These are phyloP conservation scores for Claviceps sp. DNA, from an alignment of 2,329 filamentous ascomycete genomes.

Conservation along the genomic window DNA sequence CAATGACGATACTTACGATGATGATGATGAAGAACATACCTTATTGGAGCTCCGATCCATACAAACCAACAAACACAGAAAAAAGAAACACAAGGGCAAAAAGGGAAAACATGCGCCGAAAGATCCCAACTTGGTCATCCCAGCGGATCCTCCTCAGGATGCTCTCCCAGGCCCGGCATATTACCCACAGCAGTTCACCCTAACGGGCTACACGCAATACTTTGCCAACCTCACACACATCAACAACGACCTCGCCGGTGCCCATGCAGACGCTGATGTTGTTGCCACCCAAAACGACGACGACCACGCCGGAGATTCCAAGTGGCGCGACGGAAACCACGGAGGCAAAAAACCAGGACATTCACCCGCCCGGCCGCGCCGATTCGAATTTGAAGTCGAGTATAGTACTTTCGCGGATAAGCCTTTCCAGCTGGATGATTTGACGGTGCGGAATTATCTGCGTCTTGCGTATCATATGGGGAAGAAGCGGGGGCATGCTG, in stretches of 20 bases:
- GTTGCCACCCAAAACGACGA: constrained; percentile 7
- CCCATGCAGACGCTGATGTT: too few relatives aligned
- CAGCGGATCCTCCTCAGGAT: constrained; percentile 57
- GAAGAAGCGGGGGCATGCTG: constrained; percentile 9
- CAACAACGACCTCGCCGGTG: constrained; percentile 48
- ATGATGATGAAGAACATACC: constrained; percentile 6
- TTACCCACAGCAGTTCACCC: constrained; percentile 66
- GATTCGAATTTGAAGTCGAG: constrained; percentile 67
- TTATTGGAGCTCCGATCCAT: constrained; percentile 18
- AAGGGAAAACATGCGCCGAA: constrained; percentile 37
- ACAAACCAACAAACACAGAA: constrained; percentile 9
- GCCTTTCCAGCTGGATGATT: constrained; percentile 61
- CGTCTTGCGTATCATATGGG: constrained; percentile 71
- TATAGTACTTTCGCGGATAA: constrained; percentile 74
- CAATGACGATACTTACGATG: constrained; percentile 1
- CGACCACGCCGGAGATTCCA: constrained; percentile 14
- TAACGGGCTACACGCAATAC: constrained; percentile 77
- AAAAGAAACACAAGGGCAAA: constrained; percentile 26
- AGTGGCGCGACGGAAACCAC: constrained; percentile 54
- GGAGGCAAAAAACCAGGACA: constrained; percentile 38
- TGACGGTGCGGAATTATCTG: constrained; percentile 74
- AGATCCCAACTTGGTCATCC: constrained; percentile 50
- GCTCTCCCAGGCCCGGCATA: constrained; percentile 80
- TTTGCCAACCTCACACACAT: constrained; percentile 86
- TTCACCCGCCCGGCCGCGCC: constrained; percentile 41